Evolutionary conservation across 345 rosid species (phyloP), one percentile per base, ranked within the genome.

Genomic region (Erysimum cheiranthoides): DNA sequence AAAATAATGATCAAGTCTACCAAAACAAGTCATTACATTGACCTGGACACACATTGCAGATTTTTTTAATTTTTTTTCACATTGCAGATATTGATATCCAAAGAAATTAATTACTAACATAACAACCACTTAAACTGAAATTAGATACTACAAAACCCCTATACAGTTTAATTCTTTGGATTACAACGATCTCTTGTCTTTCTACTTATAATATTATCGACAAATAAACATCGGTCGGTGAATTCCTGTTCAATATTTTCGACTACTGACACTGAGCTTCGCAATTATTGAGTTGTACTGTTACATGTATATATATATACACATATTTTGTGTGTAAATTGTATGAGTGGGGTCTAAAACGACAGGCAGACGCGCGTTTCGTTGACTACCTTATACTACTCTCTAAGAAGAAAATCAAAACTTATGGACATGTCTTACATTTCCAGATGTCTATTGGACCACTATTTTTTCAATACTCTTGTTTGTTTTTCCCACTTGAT

Each of bases 291-390:
- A 76, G 45, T 17, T 46, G 6, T 2, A 63, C 80, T 62, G 76
- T 70, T 70, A 25, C 80, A 77, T 70, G 66, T 32, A 75, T 59
- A 59, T 6, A 46, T 16, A 40, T 16, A 47, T 8, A 46, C 10
- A 73, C 6, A 71, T 50, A 73, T 73, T 73, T 73, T 73, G 47
- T 40, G 78, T 70, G 65, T 31, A 69, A 56, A 0, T 43, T 45
- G 10, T 52, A 51, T 21, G 64, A 61, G 53, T 76, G 79, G 79
- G 75, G 65, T 43, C 59, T 21, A 58, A 43, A 61, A 76, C 75
- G 80, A 76, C 75, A 53, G 28, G 71, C 35, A 76, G 34, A 34
- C 51, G 51, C 70, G 80, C 80, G 80, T 76, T 70, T 76, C 75
- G 64, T 77, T 70, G 75, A 77, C 80, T 63, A 45, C 52, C 79